These are phyloP conservation scores for Pythium folliculosum DNA, from an alignment of 352 stramenopile genomes.

Conservation along the genomic window DNA sequence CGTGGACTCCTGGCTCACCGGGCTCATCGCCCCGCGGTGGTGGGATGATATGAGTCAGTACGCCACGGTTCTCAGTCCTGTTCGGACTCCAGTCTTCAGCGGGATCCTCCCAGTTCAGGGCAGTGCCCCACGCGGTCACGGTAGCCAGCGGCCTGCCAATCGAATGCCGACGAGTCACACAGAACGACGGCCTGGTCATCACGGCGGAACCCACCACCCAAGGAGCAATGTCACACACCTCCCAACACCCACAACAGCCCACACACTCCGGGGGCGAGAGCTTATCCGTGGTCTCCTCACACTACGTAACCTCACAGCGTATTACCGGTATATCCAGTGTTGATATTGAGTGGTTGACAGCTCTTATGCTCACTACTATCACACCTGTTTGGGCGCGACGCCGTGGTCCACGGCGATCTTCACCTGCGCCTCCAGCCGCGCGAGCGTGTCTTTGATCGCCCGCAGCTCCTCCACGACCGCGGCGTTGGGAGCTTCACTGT, in stretches of 20 bases:
- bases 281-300: too few species aligned
- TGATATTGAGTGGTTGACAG: too few species aligned
- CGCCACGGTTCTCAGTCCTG: too few species aligned
- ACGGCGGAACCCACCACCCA: neutral
- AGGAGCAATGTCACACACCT: neutral
- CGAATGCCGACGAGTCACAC: neutral
- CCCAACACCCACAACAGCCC: too few species aligned
- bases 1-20: too few species aligned
- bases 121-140: neutral
- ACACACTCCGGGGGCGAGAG: too few species aligned
- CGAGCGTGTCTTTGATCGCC: slow-evolving; percentile 21
- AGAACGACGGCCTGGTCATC: neutral
- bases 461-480: slow-evolving; percentile 22
- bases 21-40: too few species aligned
- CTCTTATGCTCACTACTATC: too few species aligned
- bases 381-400: neutral
- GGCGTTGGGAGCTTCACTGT: neutral
- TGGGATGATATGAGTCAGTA: neutral
- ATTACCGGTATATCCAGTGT: too few species aligned
- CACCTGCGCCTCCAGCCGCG: slow-evolving; percentile 27
- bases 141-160: neutral
- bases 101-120: too few species aligned
- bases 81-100: too few species aligned
- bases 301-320: too few species aligned
- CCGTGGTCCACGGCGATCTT: slow-evolving; percentile 21